Evolutionary conservation across 2,329 filamentous ascomycete species (phyloP), one percentile per base, ranked within the genome.

Genomic region (Helminthosporium solani): DNA sequence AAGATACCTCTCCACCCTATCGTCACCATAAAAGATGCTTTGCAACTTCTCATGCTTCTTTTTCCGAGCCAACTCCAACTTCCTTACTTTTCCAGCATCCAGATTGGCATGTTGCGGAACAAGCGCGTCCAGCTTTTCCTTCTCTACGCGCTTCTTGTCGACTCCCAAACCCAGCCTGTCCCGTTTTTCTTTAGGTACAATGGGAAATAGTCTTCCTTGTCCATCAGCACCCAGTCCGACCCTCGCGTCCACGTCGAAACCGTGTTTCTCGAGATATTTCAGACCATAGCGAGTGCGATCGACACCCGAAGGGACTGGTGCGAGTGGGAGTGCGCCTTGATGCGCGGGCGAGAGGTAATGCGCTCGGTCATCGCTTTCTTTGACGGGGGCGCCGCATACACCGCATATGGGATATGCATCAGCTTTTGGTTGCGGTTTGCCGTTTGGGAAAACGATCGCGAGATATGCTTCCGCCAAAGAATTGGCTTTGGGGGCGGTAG

Each of bases 1-100:
- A 15, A 95, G 70, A 64, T 95, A 94, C 61, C 78, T 82, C 59
- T 90, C 82, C 44, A 95, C 74, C 54, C 92, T 86, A n/a, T 87
- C 80, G 54, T 81, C 84, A 16, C 81, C 79, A 69, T 88, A 92
- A 52, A 96, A 86, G 71, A 88, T 78, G 56, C 82, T 77, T 53
- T 84, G 78, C 48, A 96, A 66, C 59, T 73, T 82, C 49, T 87
- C 81, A 15, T 78, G 76, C 50, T 76, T 84, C 64, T 73, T 82
- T 70, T 77, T 85, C 46, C 85, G 83, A 52, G 84, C 80, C 34
- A 75, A 71, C 2, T 82, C 82, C 62, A 78, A 70, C 64, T 81
- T 83, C 57, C 82, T 78, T 31, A 85, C 76, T 68, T 87, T 81
- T 58, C 85, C 88, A n/a, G 86, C 85, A 67, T 86, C 85, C 48